Percentiles rank a stretch among this genome's conserved stretches.
Evolutionary conservation across 805 yeast genomes (phyloP).

Genomic region (Nakazawaea holstii): DNA sequence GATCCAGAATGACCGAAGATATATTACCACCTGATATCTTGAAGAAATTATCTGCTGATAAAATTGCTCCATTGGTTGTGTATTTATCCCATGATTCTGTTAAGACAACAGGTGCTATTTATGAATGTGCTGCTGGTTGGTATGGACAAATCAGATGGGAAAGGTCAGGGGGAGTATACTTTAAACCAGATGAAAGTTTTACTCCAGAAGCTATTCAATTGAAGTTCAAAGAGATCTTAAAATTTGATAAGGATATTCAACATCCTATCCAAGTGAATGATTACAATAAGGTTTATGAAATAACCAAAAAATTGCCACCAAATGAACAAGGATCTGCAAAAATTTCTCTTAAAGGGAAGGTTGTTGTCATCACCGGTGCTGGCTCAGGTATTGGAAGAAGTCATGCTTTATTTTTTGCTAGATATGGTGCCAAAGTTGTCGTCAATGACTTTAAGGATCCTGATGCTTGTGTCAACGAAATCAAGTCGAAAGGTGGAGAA

Average conservation of each 20-base stretch:
- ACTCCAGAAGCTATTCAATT: conserved; percentile 82
- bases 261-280: conserved; percentile 74
- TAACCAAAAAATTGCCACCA: conserved; percentile 43
- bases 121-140: conserved; percentile 93
- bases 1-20: conserved; percentile 93
- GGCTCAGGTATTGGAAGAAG: conserved; percentile 93
- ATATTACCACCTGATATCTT: conserved; percentile 82
- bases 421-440: conserved; percentile 91
- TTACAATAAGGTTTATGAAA: conserved; percentile 54
- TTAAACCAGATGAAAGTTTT: conserved; percentile 70
- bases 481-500: conserved; percentile 62
- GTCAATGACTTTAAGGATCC: conserved; percentile 88
- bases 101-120: conserved; percentile 66
- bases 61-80: conserved; percentile 86
- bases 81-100: conserved; percentile 66
- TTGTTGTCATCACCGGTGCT: conserved; percentile 90
- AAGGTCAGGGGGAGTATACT: conserved; percentile 79
- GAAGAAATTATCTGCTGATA: conserved; percentile 77
- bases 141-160: conserved; percentile 93
- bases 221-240: conserved; percentile 56
- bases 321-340: conserved; percentile 46
- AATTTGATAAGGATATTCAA: conserved; percentile 54
- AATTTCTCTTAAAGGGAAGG: conserved; percentile 68
- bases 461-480: conserved; percentile 65
- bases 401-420: conserved; percentile 80